Base-by-base conservation (phyloP, 208 protist species). In the Trypanosoma scelopori region DNA sequence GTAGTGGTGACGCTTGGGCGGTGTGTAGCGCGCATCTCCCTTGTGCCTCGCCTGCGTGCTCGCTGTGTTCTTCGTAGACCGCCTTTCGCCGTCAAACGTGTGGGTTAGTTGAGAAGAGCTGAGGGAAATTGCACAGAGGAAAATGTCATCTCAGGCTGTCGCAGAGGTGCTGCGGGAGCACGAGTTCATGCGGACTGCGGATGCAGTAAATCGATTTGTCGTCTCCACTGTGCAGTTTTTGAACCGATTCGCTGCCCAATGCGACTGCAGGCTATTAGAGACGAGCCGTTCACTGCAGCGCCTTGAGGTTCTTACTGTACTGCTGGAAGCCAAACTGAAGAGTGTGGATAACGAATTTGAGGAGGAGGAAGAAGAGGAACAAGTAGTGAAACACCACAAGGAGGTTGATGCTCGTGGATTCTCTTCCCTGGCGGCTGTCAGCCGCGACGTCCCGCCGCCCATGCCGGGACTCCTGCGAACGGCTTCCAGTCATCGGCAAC, bases 181-280 rank as follows among this genome's bases (percentile, higher is more conserved):
- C 28, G 70, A 91, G 51, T 74, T 84, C 25, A 68, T 85, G 69
- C 57, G 68, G 15, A 80, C 85, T 0, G 78, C 85, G 3, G 74
- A 89, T 23, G 28, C 88, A 5, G 76, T 97, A 2, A 91, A 92
- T 61, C 65, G 68, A n/a, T 95, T 93, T 69, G 50, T 82, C 20
- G 63, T 94, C 27, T 85, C 74, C 56, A 93, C 78, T 48, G 75
- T 76, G 15, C 78, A 95, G 61, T 88, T 93, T 61, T 66, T 95
- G 48, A 97, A 95, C 67, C 76, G 82, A 16, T 94, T 97, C 65
- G 79, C 80, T 32, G 68, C 67, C 16, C 61, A 76, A 50, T 97
- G 91, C 52, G 89, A 97, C 37, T 57, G 46, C 35, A 82, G 84
- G 50, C 76, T 97, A 3, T 51, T 84, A 18, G 66, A 72, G n/a